A percentile compares a stretch with the other conserved stretches of the same genome.
These are phyloP conservation scores for Metarhizium anisopliae DNA, from an alignment of 2,329 filamentous ascomycete genomes.

Conservation along the genomic window DNA sequence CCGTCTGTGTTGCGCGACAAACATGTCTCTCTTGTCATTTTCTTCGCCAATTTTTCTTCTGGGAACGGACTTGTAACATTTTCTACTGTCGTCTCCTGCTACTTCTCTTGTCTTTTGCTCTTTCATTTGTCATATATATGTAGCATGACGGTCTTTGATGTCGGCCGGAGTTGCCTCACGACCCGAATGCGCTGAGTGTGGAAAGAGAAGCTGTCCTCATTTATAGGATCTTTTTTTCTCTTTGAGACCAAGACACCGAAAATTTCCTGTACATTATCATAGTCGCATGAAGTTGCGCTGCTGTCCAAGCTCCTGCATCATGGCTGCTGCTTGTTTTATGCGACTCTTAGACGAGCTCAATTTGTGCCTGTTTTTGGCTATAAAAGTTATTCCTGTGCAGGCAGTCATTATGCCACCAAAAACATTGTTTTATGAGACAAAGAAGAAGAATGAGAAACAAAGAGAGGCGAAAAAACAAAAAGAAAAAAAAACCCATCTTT, in stretches of 20 bases:
- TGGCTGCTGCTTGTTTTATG: conserved; percentile 20
- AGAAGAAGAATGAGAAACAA: background rate
- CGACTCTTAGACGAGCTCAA: conserved; percentile 28
- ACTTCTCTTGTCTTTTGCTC: background rate
- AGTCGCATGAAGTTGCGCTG: conserved; percentile 35
- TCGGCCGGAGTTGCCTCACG: conserved; percentile 4
- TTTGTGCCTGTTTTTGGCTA: conserved; percentile 20
- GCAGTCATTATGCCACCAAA: conserved; percentile 11
- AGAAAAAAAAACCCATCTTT: background rate
- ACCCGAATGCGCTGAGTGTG: conserved; percentile 5
- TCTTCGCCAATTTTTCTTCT: background rate
- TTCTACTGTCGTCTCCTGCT: background rate
- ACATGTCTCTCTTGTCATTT: background rate
- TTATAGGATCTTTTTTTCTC: background rate
- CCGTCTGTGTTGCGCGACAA: background rate
- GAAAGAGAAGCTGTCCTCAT: conserved; percentile 1
- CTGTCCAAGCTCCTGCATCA: conserved; percentile 24
- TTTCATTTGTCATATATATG: background rate
- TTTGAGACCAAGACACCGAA: conserved; percentile 4
- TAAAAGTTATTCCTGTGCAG: conserved; percentile 20
- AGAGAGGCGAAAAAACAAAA: background rate
- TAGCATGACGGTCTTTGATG: conserved; percentile 6
- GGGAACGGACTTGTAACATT: conserved; percentile 5
- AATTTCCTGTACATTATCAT: conserved; percentile 48
- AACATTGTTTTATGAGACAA: conserved; percentile 1